Percentiles rank a stretch among this genome's conserved stretches.
These are phyloP conservation scores for Ascosphaera aggregata DNA, from an alignment of 2,329 filamentous ascomycete species.

Conservation along the genomic window DNA sequence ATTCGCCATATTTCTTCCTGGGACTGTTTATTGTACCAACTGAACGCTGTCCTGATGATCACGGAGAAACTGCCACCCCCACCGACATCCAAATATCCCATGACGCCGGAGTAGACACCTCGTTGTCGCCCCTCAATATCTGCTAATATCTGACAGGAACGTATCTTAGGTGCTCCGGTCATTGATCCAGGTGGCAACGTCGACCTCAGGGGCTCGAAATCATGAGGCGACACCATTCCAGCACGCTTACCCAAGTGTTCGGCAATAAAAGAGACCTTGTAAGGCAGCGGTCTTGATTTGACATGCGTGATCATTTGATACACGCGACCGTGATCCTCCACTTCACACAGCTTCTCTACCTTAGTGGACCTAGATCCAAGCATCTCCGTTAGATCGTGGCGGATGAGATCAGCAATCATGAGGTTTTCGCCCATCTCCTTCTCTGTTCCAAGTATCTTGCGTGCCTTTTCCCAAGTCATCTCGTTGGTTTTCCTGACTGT, in stretches of 20 bases:
- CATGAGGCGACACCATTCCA: slow-evolving; percentile 16
- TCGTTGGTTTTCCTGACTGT: slow-evolving; percentile 58
- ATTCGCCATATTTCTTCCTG: slow-evolving; percentile 40
- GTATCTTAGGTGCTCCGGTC: slow-evolving; percentile 90
- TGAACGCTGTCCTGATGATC: slow-evolving; percentile 60
- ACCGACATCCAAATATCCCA: slow-evolving; percentile 73
- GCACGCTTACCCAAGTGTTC: neutral
- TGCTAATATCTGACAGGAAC: slow-evolving; percentile 63
- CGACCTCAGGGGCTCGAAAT: slow-evolving; percentile 51
- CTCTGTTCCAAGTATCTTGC: slow-evolving; percentile 46
- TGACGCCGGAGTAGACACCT: slow-evolving; percentile 65
- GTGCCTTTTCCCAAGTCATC: slow-evolving; percentile 49
- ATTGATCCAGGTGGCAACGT: slow-evolving; percentile 79
- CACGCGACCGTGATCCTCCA: slow-evolving; percentile 79
- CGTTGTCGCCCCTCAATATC: slow-evolving; percentile 40
- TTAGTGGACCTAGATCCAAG: slow-evolving; percentile 49
- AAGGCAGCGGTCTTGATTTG: slow-evolving; percentile 28
- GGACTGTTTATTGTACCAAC: slow-evolving; percentile 10
- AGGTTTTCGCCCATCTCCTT: slow-evolving; percentile 93
- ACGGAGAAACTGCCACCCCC: slow-evolving; percentile 82
- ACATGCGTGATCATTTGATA: slow-evolving; percentile 84
- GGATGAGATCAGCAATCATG: slow-evolving; percentile 95
- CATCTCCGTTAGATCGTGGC: slow-evolving; percentile 75
- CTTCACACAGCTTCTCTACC: slow-evolving; percentile 57
- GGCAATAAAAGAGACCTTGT: slow-evolving; percentile 7